Evolutionary conservation across 2,329 filamentous ascomycete species (phyloP).

Genomic region (Sclerotinia borealis): DNA sequence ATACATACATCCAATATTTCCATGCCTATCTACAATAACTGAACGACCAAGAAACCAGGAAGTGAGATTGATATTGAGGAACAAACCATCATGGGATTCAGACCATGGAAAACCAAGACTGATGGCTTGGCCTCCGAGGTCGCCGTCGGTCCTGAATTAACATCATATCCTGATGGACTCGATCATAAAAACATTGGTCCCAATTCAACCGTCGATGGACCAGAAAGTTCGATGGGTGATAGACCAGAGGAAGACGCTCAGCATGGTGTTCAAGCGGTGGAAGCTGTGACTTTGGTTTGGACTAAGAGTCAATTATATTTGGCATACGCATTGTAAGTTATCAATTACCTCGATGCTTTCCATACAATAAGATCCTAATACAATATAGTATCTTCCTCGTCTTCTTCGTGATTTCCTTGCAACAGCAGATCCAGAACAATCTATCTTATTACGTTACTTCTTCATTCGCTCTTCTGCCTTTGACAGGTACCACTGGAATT

Average conservation of each 20-base stretch:
- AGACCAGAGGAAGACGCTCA: constrained; percentile 19
- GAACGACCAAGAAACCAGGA: too few relatives aligned
- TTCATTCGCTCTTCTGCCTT: constrained; percentile 21
- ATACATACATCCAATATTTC: neutral
- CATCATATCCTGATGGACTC: neutral
- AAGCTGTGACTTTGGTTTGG: constrained; percentile 27
- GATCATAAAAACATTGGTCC: constrained; percentile 1
- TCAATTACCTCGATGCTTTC: neutral
- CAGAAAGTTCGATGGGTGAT: neutral
- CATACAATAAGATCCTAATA: neutral
- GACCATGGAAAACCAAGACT: constrained; percentile 1
- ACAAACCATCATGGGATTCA: neutral
- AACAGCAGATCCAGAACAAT: constrained; percentile 24
- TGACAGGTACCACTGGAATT: constrained; percentile 24
- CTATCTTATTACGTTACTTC: constrained; percentile 24
- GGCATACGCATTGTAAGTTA: constrained; percentile 24
- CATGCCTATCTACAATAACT: neutral
- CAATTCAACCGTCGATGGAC: neutral
- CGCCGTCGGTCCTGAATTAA: neutral
- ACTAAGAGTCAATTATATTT: constrained; percentile 24
- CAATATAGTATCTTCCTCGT: constrained; percentile 22
- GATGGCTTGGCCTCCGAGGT: neutral
- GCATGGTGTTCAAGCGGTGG: constrained; percentile 23
- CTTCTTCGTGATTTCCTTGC: constrained; percentile 28
- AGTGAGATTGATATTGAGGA: neutral